Evolutionary conservation across 306 rosid species (phyloP).

Genomic region (Vicia villosa): DNA sequence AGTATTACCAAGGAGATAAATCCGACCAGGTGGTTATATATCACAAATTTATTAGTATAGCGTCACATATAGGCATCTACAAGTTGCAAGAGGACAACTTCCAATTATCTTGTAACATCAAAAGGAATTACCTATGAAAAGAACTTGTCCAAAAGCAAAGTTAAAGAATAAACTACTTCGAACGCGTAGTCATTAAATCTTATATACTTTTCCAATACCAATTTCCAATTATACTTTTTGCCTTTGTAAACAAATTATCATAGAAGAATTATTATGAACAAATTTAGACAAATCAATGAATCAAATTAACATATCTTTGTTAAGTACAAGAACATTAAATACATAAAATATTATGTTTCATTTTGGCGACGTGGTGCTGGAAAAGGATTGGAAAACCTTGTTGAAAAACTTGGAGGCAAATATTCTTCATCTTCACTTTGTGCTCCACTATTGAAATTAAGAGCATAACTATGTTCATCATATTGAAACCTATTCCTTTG

Average conservation of each 20-base stretch:
- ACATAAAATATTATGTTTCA: constrained; percentile 8
- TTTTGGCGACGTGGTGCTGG: constrained; percentile 22
- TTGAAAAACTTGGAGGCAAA: constrained; percentile 47
- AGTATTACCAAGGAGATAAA: background rate
- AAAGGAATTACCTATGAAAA: constrained; percentile 10
- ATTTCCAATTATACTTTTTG: too few species aligned
- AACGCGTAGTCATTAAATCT: background rate
- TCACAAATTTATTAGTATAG: background rate
- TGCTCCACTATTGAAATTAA: constrained; percentile 58
- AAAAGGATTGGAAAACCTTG: constrained; percentile 56
- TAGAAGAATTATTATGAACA: constrained; percentile 1
- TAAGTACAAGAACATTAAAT: background rate
- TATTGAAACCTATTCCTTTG: constrained; percentile 53
- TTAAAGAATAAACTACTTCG: constrained; percentile 25
- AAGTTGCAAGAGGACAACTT: constrained; percentile 24
- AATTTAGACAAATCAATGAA: constrained; percentile 13
- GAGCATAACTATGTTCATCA: constrained; percentile 73
- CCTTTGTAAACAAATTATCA: too few species aligned
- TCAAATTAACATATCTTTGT: background rate
- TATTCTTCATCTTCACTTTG: constrained; percentile 52
- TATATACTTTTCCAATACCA: constrained; percentile 28
- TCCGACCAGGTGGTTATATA: background rate
- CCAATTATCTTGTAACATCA: constrained; percentile 2
- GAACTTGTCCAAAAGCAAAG: constrained; percentile 27
- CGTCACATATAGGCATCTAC: background rate